Conservation (phyloP, 2,329 filamentous ascomycete species). For the Zymoseptoria brevis region DNA sequence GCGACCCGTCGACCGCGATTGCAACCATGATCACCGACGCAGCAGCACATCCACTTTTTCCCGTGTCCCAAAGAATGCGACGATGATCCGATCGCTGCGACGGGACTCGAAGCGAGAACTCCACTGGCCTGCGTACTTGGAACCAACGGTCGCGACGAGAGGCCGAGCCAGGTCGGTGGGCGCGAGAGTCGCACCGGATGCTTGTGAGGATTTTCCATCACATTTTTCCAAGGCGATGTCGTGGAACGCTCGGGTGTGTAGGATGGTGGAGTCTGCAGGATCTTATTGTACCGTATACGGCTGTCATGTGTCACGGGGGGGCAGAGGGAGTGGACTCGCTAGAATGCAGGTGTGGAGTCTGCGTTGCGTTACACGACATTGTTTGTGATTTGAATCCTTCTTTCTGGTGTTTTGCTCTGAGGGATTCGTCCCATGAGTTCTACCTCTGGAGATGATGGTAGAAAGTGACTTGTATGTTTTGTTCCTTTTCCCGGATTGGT, state of each 20-base stretch:
- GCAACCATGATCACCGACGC: background rate
- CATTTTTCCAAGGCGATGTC: background rate
- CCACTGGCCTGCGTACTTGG: background rate
- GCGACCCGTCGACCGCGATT: background rate
- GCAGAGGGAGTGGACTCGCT: background rate
- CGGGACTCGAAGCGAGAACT: background rate
- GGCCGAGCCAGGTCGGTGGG: background rate
- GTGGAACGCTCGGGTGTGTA: background rate
- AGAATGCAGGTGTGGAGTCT: background rate
- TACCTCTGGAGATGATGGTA: too few species aligned
- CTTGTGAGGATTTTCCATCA: background rate
- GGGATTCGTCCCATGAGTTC: background rate
- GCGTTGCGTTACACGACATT: background rate
- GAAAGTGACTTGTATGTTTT: too few species aligned
- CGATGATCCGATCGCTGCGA: background rate
- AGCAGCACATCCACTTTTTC: background rate
- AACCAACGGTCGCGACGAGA: background rate
- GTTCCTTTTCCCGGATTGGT: background rate
- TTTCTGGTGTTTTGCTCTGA: too few species aligned
- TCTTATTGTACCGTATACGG: background rate
- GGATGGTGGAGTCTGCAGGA: background rate
- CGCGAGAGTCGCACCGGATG: background rate
- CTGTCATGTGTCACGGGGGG: background rate
- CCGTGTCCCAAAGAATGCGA: background rate
- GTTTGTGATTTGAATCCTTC: background rate